Percentiles rank a stretch among this genome's conserved stretches.
These are phyloP conservation scores for Stemphylium lycopersici DNA, from an alignment of 2,329 filamentous ascomycete species.

Conservation along the genomic window DNA sequence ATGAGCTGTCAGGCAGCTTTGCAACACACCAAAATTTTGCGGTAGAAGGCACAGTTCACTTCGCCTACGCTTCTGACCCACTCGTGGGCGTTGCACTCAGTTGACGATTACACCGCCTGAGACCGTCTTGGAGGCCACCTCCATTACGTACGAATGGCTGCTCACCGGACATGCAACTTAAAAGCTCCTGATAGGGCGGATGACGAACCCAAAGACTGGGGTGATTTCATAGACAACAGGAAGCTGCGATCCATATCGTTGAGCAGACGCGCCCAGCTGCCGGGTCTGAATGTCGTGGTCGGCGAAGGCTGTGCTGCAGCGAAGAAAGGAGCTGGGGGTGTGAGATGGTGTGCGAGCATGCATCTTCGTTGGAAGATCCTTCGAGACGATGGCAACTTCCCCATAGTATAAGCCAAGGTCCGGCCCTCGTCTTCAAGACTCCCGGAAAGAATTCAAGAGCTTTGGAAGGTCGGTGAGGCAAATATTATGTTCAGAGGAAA, in stretches of 20 bases:
- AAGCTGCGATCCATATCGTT: background rate
- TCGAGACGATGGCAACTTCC: background rate
- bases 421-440: background rate
- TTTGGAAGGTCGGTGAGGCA: background rate
- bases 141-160: background rate
- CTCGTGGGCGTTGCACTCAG: background rate
- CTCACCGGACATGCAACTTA: conserved; percentile 4
- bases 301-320: conserved; percentile 4
- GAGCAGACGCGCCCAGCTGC: background rate
- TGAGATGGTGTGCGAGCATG: conserved; percentile 9
- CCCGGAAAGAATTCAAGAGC: background rate
- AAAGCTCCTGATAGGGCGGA: background rate
- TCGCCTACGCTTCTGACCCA: background rate
- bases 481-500: background rate
- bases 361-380: background rate
- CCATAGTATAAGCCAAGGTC: background rate
- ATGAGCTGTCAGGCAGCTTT: background rate
- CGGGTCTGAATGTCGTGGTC: background rate
- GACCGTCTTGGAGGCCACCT: background rate
- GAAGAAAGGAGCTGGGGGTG: background rate
- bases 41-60: background rate
- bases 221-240: background rate
- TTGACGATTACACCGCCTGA: conserved; percentile 3
- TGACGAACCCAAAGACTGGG: background rate
- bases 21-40: background rate